Base-by-base conservation (phyloP, 257 asterid species). In the Solanum chilense region DNA sequence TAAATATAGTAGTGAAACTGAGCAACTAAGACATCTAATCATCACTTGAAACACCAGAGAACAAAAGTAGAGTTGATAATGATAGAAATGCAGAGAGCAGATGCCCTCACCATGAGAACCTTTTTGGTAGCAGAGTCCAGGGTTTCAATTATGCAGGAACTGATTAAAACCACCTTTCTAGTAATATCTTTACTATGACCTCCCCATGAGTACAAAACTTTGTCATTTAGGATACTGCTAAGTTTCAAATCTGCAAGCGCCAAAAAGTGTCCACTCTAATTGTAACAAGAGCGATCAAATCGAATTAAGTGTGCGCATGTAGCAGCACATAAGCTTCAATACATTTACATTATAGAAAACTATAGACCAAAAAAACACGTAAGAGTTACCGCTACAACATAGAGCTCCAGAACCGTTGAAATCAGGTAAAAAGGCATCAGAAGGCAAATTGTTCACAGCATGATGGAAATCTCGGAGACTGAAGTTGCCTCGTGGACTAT, bases 391-490 rank as follows among this genome's bases (percentile, higher is more conserved):
- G 75, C 71, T 86, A 62, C 93, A 85, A 69, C 91, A 88, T 52
- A 91, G 83, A 87, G 92, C 81, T 80, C 88, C 93, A 88, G 92
- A 89, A 81, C 83, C 77, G 85, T 83, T 88, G 81, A 91, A 85
- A 49, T 92, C 98, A 33, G 93, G 96, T 77, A 87, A 88, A 87
- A 94, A 95, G 39, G 93, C 95, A 90, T 97, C 97, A 52, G 91
- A 82, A 31, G 99, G 99, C 87, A 97, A 68, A 92, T 85, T 92
- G 89, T 92, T 94, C 92, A 96, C 90, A 41, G 98, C 96, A 91
- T 92, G 98, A 87, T 97, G 98, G 90, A 97, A 93, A 89, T 93
- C 97, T 41, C 97, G 99, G 74, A 97, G 93, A 90, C 83, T 92
- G 95, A 95, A 97, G 94, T 91, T 91, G 88, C 94, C 97, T 42